Evolutionary conservation across 2,329 filamentous ascomycete species (phyloP), one percentile per base, ranked within the genome.

Genomic region (Aspergillus candidus): DNA sequence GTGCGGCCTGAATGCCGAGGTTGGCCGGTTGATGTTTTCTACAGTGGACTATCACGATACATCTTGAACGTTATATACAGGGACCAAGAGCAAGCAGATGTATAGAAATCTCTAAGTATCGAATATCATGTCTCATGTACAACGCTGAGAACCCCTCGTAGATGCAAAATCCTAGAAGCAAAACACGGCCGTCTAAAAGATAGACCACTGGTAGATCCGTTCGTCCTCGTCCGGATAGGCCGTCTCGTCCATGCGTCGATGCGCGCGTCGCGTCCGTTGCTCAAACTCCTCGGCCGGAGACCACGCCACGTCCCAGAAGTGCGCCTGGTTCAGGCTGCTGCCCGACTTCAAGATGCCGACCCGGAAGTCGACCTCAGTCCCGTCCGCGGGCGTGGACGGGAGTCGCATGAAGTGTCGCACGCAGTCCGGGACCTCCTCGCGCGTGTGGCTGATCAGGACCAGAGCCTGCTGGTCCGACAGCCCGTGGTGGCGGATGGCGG

Each of bases 361-460:
- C 5, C 56, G 56, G 49, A 68, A 67, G 41, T 64, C 60, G 22
- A 64, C 41, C 1, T 58, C 51, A 1, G 48, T 36, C 1, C 43
- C 51, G 14, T 57, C 55, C 6, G 44, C 55, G 3, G 35, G 17
- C 13, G 54, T 56, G 5, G 62, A 64, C 2, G 91, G 89, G 27
- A 96, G 71, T 62, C 87, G 90, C 40, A 97, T 74, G 84, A 86
- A 97, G 61, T 94, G 82, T 37, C 88, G 72, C 17, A 96, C 78
- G 53, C 83, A 84, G 39, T 84, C 82, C 0, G 93, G 93, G 8
- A 97, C 86, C 66, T 98, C 93, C 57, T 95, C 89, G 50, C 82
- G 83, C 48, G 91, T 76, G 68, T 98, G 93, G 49, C 88, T 93
- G 47, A 97, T 91, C 51, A 90, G 88, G n/a, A 97, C 77, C 42